phyloP scores from a whole-genome alignment of 2,329 filamentous ascomycete species.

The Diplodia intermedia region DNA sequence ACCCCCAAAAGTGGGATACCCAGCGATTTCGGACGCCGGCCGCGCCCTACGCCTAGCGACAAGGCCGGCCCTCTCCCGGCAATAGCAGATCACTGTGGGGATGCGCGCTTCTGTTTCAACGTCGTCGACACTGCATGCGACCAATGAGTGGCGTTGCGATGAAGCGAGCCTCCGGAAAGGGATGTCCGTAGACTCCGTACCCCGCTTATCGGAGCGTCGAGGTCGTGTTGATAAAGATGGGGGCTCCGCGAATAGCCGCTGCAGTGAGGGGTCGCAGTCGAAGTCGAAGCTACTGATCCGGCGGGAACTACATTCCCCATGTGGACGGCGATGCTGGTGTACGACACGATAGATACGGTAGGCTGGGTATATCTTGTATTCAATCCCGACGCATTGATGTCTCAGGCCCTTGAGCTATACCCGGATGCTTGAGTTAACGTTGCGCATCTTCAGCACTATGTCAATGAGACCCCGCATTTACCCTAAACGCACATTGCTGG shows the following conservation, averaged over 20 bases:
- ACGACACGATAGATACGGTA: neutral
- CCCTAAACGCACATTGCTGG: neutral
- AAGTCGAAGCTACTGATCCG: constrained; percentile 7
- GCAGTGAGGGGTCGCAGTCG: constrained; percentile 11
- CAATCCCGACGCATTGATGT: neutral
- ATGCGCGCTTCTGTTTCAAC: constrained; percentile 10
- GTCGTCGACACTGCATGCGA: neutral
- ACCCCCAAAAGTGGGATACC: constrained; percentile 12
- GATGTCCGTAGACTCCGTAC: neutral
- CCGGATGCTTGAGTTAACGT: neutral
- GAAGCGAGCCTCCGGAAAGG: neutral
- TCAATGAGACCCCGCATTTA: constrained; percentile 21
- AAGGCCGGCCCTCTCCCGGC: constrained; percentile 11
- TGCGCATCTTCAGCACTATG: neutral
- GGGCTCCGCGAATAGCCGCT: constrained; percentile 27
- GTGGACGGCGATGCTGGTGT: constrained; percentile 1
- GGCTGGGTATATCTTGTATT: neutral
- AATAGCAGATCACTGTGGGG: constrained; percentile 19
- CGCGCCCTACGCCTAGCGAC: neutral
- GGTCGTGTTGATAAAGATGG: constrained; percentile 23
- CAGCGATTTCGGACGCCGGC: constrained; percentile 21
- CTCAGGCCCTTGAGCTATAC: neutral
- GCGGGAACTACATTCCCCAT: constrained; percentile 7
- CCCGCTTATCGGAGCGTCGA: constrained; percentile 19
- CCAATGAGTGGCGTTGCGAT: neutral